Percentiles rank a stretch among this genome's conserved stretches.
These are phyloP conservation scores for Piper betle DNA, from an alignment of 164 flowering plant species.

Conservation along the genomic window DNA sequence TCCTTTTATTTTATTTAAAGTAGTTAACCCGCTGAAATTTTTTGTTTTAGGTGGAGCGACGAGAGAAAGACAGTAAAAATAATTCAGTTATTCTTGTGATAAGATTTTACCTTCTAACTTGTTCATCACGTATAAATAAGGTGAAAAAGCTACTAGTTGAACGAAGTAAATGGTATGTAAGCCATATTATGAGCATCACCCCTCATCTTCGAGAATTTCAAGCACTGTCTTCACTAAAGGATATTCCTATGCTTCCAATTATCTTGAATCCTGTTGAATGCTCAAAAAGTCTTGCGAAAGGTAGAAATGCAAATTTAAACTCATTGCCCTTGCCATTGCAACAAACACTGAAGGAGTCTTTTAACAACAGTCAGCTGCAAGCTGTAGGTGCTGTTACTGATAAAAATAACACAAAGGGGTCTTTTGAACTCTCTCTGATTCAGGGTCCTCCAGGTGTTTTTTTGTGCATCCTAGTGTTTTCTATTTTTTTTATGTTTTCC, in stretches of 20 bases:
- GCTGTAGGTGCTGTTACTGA: constrained; percentile 57
- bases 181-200: constrained; percentile 78
- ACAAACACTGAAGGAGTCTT: constrained; percentile 48
- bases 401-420: constrained; percentile 23
- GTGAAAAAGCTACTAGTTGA: constrained; percentile 63
- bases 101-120: constrained; percentile 58
- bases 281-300: constrained; percentile 12
- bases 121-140: constrained; percentile 49
- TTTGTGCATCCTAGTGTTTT: neutral
- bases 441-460: constrained; percentile 97
- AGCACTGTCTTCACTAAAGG: constrained; percentile 66
- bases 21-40: neutral
- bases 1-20: neutral
- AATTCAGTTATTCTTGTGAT: constrained; percentile 42
- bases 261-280: constrained; percentile 47
- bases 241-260: constrained; percentile 64
- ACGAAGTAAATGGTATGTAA: constrained; percentile 76
- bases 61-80: constrained; percentile 65
- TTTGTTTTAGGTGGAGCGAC: constrained; percentile 64
- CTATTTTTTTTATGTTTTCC: neutral
- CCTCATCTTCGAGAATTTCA: constrained; percentile 94
- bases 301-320: constrained; percentile 21
- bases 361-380: constrained; percentile 73
- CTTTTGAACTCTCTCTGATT: constrained; percentile 60
- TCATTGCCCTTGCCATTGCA: constrained; percentile 50